Base-by-base conservation (phyloP, 2,329 filamentous ascomycete genomes). In the Xylariaceae sp. region DNA sequence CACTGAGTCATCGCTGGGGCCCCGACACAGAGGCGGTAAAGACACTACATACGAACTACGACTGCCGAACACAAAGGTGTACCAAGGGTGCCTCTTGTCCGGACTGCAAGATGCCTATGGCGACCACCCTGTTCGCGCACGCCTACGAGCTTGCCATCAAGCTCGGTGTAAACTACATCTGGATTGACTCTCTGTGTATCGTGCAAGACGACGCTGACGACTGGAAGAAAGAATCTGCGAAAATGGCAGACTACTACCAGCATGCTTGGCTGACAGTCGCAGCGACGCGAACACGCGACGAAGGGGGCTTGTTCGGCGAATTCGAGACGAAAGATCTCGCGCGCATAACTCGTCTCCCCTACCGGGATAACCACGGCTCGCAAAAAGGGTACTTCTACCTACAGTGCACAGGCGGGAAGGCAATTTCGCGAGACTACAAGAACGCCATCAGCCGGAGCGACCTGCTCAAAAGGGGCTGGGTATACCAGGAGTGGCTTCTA, bases 201-300 rank as follows among this genome's bases (percentile, higher is more conserved):
- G 16, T 52, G 2, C 41, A 52, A 43, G 47, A 47, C 21, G 37
- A 54, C 24, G 18, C 18, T 5, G 32, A 47, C 8, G 51, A 58
- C 27, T 51, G 51, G 51, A 47, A 50, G 1, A 36, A 29, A 4
- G 51, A 58, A 30, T 53, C 55, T 0, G 42, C 42, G 1, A 50
- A 48, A n/a, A 54, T 58, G 42, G 55, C 50, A 3, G 50, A 54
- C 13, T 49, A 51, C 18, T 55, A 55, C 43, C 51, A 58, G n/a
- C 26, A 51, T 15, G 50, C 51, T 3, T 58, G 55, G 50, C 24
- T 58, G 3, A 51, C 46, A 1, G 27, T 55, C 5, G 51, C 46
- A 2, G 47, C 47, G 3, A 55, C 55, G 11, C 32, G 42, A 8
- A 33, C 30, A 3, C 21, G 6, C 18, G 26, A 20, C 6, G 32